phyloP scores from a whole-genome alignment of 352 stramenopile species.

The Aphanomyces invadans region DNA sequence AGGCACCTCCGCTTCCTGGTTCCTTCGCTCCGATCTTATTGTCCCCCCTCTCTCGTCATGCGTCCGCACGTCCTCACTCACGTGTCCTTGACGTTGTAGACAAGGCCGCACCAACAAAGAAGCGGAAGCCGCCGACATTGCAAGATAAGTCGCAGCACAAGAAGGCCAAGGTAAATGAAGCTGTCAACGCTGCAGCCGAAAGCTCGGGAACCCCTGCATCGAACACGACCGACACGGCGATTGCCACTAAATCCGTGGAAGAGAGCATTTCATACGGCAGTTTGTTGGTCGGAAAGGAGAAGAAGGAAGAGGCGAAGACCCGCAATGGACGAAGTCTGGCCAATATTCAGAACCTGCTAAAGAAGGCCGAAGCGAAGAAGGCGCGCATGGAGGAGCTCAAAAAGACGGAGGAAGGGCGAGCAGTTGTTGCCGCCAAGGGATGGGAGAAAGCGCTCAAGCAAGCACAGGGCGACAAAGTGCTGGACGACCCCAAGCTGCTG shows the following conservation, averaged over 20 bases:
- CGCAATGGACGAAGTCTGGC: slow-evolving; percentile 61
- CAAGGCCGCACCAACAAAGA: slow-evolving; percentile 36
- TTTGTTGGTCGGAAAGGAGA: slow-evolving; percentile 49
- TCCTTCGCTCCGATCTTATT: background rate
- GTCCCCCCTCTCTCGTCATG: no score
- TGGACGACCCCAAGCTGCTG: slow-evolving; percentile 73
- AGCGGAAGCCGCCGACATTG: slow-evolving; percentile 41
- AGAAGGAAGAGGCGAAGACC: slow-evolving; percentile 43
- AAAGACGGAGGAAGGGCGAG: slow-evolving; percentile 64
- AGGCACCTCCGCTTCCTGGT: slow-evolving; percentile 27
- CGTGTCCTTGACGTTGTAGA: background rate
- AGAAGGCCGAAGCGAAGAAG: slow-evolving; percentile 72
- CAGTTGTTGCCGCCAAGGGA: slow-evolving; percentile 49
- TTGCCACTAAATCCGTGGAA: slow-evolving; percentile 24
- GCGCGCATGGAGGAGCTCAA: slow-evolving; percentile 70
- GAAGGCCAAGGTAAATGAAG: slow-evolving; percentile 28
- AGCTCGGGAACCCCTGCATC: slow-evolving; percentile 25
- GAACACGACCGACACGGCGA: background rate
- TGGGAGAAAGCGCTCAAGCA: slow-evolving; percentile 73
- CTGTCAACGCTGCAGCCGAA: background rate
- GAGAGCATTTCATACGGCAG: slow-evolving; percentile 70
- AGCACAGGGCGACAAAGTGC: slow-evolving; percentile 49
- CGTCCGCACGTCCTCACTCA: background rate
- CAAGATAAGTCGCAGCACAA: slow-evolving; percentile 31
- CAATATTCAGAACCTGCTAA: slow-evolving; percentile 69